These are phyloP conservation scores for Suillus tomentosus DNA, from an alignment of 768 basidiomycete genomes.

Conservation along the genomic window DNA sequence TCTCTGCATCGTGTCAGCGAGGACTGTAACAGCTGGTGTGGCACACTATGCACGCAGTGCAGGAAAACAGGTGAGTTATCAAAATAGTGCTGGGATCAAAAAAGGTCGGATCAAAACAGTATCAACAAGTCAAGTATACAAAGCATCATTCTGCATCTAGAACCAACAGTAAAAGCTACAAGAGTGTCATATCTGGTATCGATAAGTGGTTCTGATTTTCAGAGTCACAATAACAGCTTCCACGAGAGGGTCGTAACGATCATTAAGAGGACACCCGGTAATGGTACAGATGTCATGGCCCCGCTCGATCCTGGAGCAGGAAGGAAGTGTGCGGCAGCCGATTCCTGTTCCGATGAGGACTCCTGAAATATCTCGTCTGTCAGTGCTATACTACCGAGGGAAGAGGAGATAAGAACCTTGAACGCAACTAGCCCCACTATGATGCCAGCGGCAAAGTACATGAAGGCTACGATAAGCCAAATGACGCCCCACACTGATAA, in stretches of 20 bases:
- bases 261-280: constrained; percentile 26
- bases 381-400: not conserved
- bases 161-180: not conserved
- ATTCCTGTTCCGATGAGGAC: constrained; percentile 56
- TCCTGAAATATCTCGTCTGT: constrained; percentile 41
- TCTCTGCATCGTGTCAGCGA: not conserved
- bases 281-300: constrained; percentile 32
- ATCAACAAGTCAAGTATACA: not conserved
- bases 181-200: not conserved
- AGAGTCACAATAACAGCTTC: constrained; percentile 15
- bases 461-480: constrained; percentile 76
- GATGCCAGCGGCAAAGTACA: constrained; percentile 75
- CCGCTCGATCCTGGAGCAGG: constrained; percentile 57
- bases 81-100: not conserved
- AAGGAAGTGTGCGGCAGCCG: constrained; percentile 56
- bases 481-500: constrained; percentile 81
- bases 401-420: constrained; percentile 53
- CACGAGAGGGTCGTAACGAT: constrained; percentile 27
- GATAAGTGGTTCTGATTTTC: not conserved
- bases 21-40: not conserved
- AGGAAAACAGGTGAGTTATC: not conserved
- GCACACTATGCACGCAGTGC: not conserved
- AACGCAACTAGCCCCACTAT: constrained; percentile 79
- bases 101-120: not conserved
- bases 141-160: not conserved